Conservation (phyloP, 1,284 basidiomycete genomes). For the Farysia itapuensis region DNA sequence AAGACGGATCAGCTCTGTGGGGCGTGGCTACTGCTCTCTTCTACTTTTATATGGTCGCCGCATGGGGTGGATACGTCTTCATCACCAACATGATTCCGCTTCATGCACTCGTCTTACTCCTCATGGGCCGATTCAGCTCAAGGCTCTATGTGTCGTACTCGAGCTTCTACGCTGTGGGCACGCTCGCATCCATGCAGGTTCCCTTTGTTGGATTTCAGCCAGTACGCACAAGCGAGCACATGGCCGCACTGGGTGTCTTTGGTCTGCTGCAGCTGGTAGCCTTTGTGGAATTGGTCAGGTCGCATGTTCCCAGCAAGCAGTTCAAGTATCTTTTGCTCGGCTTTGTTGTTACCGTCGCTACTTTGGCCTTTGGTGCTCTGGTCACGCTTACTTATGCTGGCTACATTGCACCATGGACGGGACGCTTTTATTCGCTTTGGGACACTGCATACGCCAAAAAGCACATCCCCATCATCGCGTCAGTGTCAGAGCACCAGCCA, state of each 20-base stretch:
- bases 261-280: slow-evolving; percentile 95
- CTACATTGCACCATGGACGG: slow-evolving; percentile 98
- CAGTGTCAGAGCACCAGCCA: slow-evolving; percentile 99
- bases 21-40: slow-evolving; percentile 89
- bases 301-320: slow-evolving; percentile 87
- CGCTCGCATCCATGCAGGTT: slow-evolving; percentile 96
- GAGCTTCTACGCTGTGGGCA: slow-evolving; percentile 96
- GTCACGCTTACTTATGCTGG: slow-evolving; percentile 83
- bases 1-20: slow-evolving; percentile 87
- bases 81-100: slow-evolving; percentile 99
- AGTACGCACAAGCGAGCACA: slow-evolving; percentile 96
- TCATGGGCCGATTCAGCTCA: slow-evolving; percentile 95
- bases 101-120: slow-evolving; percentile 84
- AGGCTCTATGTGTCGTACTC: slow-evolving; percentile 94
- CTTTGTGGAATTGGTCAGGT: slow-evolving; percentile 84
- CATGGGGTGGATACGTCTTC: slow-evolving; percentile 99
- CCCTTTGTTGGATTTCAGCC: slow-evolving; percentile 99
- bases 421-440: slow-evolving; percentile 98
- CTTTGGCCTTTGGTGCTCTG: slow-evolving; percentile 64
- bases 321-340: slow-evolving; percentile 72
- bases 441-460: slow-evolving; percentile 98
- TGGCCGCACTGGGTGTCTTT: slow-evolving; percentile 96
- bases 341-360: slow-evolving; percentile 72
- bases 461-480: slow-evolving; percentile 97
- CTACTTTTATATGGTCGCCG: slow-evolving; percentile 99